A percentile compares a stretch with the other conserved stretches of the same genome.
Evolutionary conservation across 1,284 basidiomycete genomes (phyloP).

Genomic region (Moesziomyces globuligerus): DNA sequence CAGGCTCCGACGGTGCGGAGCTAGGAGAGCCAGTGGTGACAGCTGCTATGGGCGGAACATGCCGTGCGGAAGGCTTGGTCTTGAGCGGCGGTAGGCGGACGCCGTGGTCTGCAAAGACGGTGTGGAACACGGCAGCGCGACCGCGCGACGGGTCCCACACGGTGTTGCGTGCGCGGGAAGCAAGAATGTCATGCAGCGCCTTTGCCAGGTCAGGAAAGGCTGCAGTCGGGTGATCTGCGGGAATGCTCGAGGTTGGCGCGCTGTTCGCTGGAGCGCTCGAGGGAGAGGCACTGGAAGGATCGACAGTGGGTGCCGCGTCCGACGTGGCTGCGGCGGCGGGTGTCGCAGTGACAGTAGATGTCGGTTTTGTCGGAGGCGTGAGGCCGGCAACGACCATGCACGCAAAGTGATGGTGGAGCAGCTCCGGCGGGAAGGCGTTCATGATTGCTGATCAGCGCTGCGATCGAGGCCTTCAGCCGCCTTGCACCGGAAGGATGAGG

Average conservation of each 20-base stretch:
- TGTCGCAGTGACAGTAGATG: slow-evolving; percentile 5
- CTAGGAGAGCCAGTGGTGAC: slow-evolving; percentile 62
- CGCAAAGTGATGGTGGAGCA: slow-evolving; percentile 61
- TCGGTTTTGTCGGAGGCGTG: slow-evolving; percentile 21
- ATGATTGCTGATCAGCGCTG: slow-evolving; percentile 18
- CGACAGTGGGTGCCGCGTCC: background rate
- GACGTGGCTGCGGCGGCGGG: slow-evolving; percentile 4
- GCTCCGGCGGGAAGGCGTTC: slow-evolving; percentile 61
- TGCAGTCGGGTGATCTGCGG: slow-evolving; percentile 20
- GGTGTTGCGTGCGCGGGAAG: slow-evolving; percentile 38
- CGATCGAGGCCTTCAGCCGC: too few species aligned
- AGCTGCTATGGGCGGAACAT: slow-evolving; percentile 62
- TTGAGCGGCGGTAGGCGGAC: slow-evolving; percentile 88
- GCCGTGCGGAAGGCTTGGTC: slow-evolving; percentile 69
- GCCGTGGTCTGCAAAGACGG: slow-evolving; percentile 66
- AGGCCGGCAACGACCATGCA: slow-evolving; percentile 61
- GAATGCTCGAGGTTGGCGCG: background rate
- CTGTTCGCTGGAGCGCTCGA: background rate
- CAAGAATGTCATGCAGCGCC: slow-evolving; percentile 48
- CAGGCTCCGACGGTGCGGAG: slow-evolving; percentile 7
- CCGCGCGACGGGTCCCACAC: slow-evolving; percentile 56
- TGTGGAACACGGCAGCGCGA: slow-evolving; percentile 51
- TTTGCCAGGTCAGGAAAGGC: slow-evolving; percentile 44
- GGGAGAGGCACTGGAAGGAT: background rate
- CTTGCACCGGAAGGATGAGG: background rate